Conservation (phyloP, 2,329 filamentous ascomycete species). For the Epichloe bromicola region DNA sequence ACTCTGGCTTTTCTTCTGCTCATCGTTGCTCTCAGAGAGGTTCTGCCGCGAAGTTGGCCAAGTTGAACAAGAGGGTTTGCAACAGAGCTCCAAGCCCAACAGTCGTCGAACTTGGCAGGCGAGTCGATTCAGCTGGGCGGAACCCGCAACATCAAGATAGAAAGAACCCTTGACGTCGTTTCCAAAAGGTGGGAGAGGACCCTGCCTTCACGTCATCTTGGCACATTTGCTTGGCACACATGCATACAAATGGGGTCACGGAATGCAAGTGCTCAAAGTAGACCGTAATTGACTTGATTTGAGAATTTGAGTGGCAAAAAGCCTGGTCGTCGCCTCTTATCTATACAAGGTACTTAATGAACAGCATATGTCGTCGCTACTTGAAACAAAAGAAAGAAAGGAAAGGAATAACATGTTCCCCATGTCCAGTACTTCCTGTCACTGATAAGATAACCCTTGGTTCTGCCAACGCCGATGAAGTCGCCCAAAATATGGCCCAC, state of each 20-base stretch:
- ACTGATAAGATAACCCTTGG: background rate
- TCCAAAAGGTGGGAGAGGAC: no score
- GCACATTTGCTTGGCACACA: background rate
- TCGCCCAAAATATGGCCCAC: background rate
- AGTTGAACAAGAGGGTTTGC: no score
- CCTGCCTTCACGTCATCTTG: background rate
- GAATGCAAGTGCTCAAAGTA: background rate
- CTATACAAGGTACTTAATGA: constrained; percentile 5
- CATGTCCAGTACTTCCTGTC: background rate
- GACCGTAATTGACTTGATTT: background rate
- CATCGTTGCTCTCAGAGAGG: no score
- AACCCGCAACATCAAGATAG: no score
- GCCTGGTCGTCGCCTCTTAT: constrained; percentile 5
- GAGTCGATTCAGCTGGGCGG: no score
- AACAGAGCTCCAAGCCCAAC: no score
- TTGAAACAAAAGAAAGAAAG: background rate
- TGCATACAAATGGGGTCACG: no score
- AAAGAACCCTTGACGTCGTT: no score
- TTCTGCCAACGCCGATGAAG: constrained; percentile 4
- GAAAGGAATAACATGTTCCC: background rate
- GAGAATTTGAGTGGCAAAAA: background rate
- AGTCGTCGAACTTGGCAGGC: no score
- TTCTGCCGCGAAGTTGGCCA: no score
- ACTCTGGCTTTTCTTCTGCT: no score
- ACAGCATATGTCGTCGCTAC: constrained; percentile 1